Evolutionary conservation across 805 yeast species (phyloP).

Genomic region (Starmerella davenportii): DNA sequence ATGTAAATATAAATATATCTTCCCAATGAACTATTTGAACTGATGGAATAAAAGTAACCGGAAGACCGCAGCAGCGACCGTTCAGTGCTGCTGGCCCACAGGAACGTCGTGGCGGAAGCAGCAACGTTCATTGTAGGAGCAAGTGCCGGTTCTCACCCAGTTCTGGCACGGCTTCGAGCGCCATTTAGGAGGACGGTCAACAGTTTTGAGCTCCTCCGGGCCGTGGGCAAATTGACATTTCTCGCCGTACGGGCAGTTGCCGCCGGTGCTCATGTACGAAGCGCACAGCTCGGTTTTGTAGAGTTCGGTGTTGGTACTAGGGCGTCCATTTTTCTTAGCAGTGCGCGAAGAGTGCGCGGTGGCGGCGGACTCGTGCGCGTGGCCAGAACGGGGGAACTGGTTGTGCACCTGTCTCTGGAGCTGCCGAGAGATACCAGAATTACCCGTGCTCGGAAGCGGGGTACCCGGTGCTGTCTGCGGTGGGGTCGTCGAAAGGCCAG

Average conservation of each 20-base stretch:
- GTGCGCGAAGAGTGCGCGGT: slow-evolving; percentile 1
- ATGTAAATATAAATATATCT: too few relatives aligned
- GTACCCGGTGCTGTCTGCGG: not conserved
- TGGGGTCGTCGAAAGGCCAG: not conserved
- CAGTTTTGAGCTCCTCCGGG: slow-evolving; percentile 47
- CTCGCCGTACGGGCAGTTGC: slow-evolving; percentile 67
- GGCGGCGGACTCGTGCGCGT: too few relatives aligned
- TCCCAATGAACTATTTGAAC: not conserved
- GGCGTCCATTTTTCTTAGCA: slow-evolving; percentile 21
- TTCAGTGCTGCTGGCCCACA: not conserved
- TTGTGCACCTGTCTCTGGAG: slow-evolving; percentile 6
- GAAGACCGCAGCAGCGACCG: not conserved
- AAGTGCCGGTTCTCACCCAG: slow-evolving; percentile 64
- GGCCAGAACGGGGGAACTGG: slow-evolving; percentile 2
- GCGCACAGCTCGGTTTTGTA: slow-evolving; percentile 86
- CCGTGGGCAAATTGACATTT: slow-evolving; percentile 96
- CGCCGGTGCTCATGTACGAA: slow-evolving; percentile 49
- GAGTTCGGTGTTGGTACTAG: slow-evolving; percentile 37
- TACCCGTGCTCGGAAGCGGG: not conserved
- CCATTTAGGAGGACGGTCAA: slow-evolving; percentile 66
- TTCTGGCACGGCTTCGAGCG: slow-evolving; percentile 82
- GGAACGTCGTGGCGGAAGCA: slow-evolving; percentile 56
- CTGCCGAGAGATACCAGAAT: not conserved
- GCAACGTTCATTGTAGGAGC: slow-evolving; percentile 81
- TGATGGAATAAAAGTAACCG: not conserved